A percentile compares a stretch with the other conserved stretches of the same genome.
phyloP scores from a whole-genome alignment of 192 early-diverging fungal species.

The Coemansia umbellata region DNA sequence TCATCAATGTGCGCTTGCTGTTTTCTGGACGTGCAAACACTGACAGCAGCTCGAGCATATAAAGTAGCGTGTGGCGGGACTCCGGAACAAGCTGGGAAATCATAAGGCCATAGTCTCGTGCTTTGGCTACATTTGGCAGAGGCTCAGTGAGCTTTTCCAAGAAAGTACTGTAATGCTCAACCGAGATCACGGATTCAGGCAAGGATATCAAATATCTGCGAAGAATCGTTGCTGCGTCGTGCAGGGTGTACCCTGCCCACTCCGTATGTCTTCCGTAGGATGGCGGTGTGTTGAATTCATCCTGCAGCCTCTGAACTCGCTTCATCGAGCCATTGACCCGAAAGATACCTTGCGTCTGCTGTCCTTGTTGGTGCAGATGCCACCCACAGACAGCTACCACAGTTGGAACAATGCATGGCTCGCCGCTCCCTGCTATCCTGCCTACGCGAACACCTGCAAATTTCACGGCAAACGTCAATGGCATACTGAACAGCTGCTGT shows the following conservation, averaged over 20 bases:
- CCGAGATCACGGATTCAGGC: constrained; percentile 70
- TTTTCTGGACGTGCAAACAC: constrained; percentile 41
- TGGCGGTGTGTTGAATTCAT: constrained; percentile 61
- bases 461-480: constrained; percentile 23
- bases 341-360: constrained; percentile 68
- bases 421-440: constrained; percentile 20
- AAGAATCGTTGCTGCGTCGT: constrained; percentile 74
- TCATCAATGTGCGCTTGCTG: constrained; percentile 62
- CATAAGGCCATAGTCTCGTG: constrained; percentile 53
- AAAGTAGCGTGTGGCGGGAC: constrained; percentile 65
- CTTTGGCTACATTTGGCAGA: constrained; percentile 28
- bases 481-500: constrained; percentile 37
- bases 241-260: constrained; percentile 68
- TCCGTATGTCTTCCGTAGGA: constrained; percentile 59
- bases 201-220: constrained; percentile 67
- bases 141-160: constrained; percentile 58
- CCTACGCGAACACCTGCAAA: constrained; percentile 42
- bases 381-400: constrained; percentile 46
- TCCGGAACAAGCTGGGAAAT: constrained; percentile 55
- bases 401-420: constrained; percentile 45
- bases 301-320: constrained; percentile 65
- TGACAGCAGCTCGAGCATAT: constrained; percentile 62
- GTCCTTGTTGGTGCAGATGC: constrained; percentile 44
- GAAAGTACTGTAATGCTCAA: constrained; percentile 62
- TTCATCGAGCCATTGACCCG: constrained; percentile 70